Conservation (phyloP, 129 eudicot species). For the Rutidosis leptorrhynchoides region DNA sequence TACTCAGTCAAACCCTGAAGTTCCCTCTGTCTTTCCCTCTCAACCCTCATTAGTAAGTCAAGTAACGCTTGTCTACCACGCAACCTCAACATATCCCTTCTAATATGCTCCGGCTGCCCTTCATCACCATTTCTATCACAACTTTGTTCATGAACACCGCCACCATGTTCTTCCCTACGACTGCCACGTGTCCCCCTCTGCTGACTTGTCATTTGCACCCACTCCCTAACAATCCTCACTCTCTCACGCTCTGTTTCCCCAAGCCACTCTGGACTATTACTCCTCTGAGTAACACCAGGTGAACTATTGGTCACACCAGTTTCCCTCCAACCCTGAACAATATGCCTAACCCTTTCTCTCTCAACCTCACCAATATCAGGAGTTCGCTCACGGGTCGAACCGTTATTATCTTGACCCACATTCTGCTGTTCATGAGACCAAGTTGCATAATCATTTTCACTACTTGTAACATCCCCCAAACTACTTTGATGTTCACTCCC, state of each 20-base stretch:
- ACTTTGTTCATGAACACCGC: conserved; percentile 19
- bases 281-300: conserved; percentile 50
- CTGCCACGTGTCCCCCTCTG: conserved; percentile 70
- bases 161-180: conserved; percentile 58
- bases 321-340: conserved; percentile 98
- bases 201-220: conserved; percentile 97
- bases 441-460: conserved; percentile 65
- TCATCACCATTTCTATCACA: conserved; percentile 63
- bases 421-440: conserved; percentile 61
- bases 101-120: conserved; percentile 83
- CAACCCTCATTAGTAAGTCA: conserved; percentile 88
- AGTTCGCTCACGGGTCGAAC: conserved; percentile 81
- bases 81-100: conserved; percentile 81
- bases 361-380: conserved; percentile 97
- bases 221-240: conserved; percentile 94
- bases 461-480: conserved; percentile 62
- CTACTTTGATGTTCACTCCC: conserved; percentile 59
- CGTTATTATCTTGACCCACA: conserved; percentile 43
- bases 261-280: conserved; percentile 76
- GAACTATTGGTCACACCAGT: conserved; percentile 63
- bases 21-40: conserved; percentile 93
- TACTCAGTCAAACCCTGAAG: conserved; percentile 80
- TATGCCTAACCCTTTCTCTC: conserved; percentile 97
- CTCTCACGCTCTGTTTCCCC: conserved; percentile 97
- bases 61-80: conserved; percentile 93